Percentiles rank a stretch among this genome's conserved stretches.
These are phyloP conservation scores for Zelonia costaricensis DNA, from an alignment of 208 protist species.

Conservation along the genomic window DNA sequence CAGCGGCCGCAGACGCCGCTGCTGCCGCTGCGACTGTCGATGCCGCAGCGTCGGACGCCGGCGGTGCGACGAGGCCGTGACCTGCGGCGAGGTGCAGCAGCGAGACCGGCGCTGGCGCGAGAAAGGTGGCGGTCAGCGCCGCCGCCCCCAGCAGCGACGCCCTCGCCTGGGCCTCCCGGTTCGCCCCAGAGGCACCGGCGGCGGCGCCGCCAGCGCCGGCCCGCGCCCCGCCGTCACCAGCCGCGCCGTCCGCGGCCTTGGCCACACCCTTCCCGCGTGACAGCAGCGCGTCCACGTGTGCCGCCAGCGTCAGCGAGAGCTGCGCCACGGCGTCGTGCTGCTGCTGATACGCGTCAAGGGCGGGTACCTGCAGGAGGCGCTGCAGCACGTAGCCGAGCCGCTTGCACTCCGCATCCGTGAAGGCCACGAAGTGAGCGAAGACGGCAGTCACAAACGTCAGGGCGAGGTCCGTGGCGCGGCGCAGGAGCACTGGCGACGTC, in stretches of 20 bases:
- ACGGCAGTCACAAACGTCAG: slow-evolving; percentile 48
- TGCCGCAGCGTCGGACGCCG: too few relatives aligned
- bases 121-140: too few relatives aligned
- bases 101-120: not conserved
- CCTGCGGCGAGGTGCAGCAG: too few relatives aligned
- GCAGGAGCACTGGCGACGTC: not conserved
- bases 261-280: not conserved
- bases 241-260: not conserved
- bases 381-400: slow-evolving; percentile 60
- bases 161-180: not conserved
- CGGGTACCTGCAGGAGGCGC: slow-evolving; percentile 22
- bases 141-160: too few relatives aligned
- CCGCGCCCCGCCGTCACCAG: not conserved
- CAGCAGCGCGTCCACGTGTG: slow-evolving; percentile 5
- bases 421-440: slow-evolving; percentile 68
- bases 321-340: slow-evolving; percentile 1
- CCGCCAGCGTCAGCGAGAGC: slow-evolving; percentile 2
- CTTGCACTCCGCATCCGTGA: slow-evolving; percentile 79
- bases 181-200: too few relatives aligned
- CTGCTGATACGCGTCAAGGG: slow-evolving; percentile 12
- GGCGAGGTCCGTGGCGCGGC: slow-evolving; percentile 39
- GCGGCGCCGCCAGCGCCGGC: not conserved
- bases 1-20: not conserved
- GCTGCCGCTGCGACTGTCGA: not conserved
- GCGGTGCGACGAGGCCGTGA: too few relatives aligned